Conservation (phyloP, 306 rosid genomes). For the Oxytropis ochrocephala region DNA sequence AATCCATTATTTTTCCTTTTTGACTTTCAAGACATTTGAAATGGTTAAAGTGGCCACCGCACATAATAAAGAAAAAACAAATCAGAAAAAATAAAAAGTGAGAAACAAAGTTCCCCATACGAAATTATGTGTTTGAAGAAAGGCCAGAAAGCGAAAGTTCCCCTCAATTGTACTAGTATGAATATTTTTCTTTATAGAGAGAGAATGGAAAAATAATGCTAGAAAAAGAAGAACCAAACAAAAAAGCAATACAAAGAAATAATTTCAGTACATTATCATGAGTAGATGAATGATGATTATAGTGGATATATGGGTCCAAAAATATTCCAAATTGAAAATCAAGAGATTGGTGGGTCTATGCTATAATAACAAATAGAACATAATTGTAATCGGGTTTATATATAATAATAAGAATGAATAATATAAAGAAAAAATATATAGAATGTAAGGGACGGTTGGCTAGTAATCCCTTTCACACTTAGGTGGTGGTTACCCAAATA, state of each 20-base stretch:
- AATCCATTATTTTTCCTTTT: constrained; percentile 15
- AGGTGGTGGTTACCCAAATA: constrained; percentile 63
- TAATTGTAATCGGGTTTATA: constrained; percentile 16
- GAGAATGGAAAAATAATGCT: constrained; percentile 28
- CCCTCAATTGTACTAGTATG: constrained; percentile 29
- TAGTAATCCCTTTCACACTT: constrained; percentile 72
- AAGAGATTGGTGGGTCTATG: constrained; percentile 55
- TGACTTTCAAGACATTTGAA: constrained; percentile 28
- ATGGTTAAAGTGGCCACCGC: constrained; percentile 35
- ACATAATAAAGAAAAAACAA: constrained; percentile 19
- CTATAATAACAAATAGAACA: constrained; percentile 41
- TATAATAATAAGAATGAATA: constrained; percentile 17
- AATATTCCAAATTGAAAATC: constrained; percentile 33
- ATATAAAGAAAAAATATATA: constrained; percentile 1
- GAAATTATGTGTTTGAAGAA: constrained; percentile 48
- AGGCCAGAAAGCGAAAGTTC: constrained; percentile 64
- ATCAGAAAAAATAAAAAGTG: constrained; percentile 25
- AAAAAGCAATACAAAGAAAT: constrained; percentile 38
- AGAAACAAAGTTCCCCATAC: constrained; percentile 38
- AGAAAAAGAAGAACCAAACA: constrained; percentile 36
- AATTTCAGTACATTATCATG: constrained; percentile 38
- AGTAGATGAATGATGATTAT: constrained; percentile 39
- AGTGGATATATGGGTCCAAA: constrained; percentile 46
- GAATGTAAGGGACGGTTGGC: constrained; percentile 61
- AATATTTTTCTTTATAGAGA: constrained; percentile 30